These are phyloP conservation scores for Silene uniflora DNA, from an alignment of 148 eudicot genomes.

Conservation along the genomic window DNA sequence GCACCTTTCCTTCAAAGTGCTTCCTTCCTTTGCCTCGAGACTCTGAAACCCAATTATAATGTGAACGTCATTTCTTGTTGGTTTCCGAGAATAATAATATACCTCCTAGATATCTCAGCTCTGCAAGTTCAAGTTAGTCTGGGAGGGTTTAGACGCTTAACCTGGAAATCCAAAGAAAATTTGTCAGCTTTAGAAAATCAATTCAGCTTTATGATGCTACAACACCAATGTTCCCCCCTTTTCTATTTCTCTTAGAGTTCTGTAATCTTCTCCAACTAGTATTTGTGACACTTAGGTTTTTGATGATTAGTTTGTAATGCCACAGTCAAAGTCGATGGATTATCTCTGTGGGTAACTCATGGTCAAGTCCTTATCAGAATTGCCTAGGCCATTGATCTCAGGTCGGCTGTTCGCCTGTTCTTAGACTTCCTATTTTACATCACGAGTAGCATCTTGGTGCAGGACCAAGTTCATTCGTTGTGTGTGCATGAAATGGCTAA, in stretches of 20 bases:
- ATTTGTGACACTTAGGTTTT: not conserved
- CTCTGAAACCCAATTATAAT: not conserved
- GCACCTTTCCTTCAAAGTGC: too few relatives aligned
- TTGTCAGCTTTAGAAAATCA: not conserved
- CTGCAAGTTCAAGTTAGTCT: not conserved
- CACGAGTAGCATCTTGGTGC: not conserved
- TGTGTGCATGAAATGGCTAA: conserved; percentile 6
- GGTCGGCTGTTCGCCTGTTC: not conserved
- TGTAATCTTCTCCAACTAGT: not conserved
- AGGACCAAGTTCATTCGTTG: conserved; percentile 2
- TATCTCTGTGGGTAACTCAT: too few relatives aligned
- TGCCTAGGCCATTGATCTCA: not conserved
- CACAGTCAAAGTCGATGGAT: too few relatives aligned
- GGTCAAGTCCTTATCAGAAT: not conserved
- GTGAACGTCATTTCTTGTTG: not conserved
- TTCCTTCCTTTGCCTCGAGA: not conserved
- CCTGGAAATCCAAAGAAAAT: not conserved
- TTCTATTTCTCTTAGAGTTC: not conserved
- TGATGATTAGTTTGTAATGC: not conserved
- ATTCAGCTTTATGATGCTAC: not conserved
- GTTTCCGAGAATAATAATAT: too few relatives aligned
- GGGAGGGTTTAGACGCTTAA: not conserved
- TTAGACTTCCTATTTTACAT: not conserved
- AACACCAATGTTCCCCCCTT: not conserved
- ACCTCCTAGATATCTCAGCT: not conserved